phyloP scores from a whole-genome alignment of 2,329 filamentous ascomycete genomes.

The Xylaria sp. region DNA sequence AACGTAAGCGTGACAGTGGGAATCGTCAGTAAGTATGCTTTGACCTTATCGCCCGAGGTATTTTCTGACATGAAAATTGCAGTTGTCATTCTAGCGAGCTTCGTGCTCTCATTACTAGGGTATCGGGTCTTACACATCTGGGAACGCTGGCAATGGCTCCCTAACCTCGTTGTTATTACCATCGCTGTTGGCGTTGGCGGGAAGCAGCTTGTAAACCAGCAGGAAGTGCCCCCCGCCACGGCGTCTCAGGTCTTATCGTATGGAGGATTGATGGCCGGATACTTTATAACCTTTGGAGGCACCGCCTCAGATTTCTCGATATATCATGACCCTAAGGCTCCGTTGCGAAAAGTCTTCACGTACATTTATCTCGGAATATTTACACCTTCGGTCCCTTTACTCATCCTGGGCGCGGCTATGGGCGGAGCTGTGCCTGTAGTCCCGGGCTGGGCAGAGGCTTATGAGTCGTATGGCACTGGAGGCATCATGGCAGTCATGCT shows the following conservation, averaged over 20 bases:
- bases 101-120: conserved; percentile 61
- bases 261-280: conserved; percentile 55
- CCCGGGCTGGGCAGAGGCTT: conserved; percentile 32
- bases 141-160: conserved; percentile 63
- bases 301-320: conserved; percentile 63
- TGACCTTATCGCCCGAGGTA: no score
- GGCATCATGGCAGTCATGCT: conserved; percentile 36
- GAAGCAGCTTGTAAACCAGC: conserved; percentile 45
- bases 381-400: conserved; percentile 55
- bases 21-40: conserved; percentile 50
- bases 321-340: conserved; percentile 54
- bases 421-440: conserved; percentile 33
- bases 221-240: conserved; percentile 28
- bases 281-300: conserved; percentile 61
- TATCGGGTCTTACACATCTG: conserved; percentile 60
- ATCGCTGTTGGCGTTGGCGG: conserved; percentile 61
- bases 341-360: conserved; percentile 45
- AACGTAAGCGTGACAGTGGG: conserved; percentile 58
- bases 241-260: conserved; percentile 47
- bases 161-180: conserved; percentile 56
- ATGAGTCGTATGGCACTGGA: conserved; percentile 32
- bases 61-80: background rate
- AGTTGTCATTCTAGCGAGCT: conserved; percentile 56
- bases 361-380: conserved; percentile 60
- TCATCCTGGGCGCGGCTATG: conserved; percentile 46